Conservation (phyloP, 176 grass and related monocot species). For the Musa beccarii region DNA sequence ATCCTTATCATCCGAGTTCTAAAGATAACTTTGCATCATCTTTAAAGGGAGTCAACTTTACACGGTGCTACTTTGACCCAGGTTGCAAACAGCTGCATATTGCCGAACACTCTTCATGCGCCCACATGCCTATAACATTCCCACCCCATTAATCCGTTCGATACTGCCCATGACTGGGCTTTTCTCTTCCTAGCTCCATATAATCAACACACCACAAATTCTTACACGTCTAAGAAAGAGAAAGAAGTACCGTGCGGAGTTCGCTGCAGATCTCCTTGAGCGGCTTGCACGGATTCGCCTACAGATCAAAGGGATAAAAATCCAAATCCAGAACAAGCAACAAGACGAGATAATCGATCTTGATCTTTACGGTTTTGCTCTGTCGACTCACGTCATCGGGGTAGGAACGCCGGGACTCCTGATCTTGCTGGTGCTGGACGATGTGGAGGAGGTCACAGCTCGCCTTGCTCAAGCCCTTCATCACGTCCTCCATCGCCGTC, state of each 20-base stretch:
- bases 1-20: too few relatives aligned
- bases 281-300: slow-evolving; percentile 64
- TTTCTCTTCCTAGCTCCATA: not conserved
- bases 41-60: too few relatives aligned
- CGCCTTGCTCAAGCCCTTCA: slow-evolving; percentile 40
- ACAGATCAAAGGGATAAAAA: not conserved
- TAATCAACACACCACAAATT: not conserved
- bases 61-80: too few relatives aligned
- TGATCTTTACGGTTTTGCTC: not conserved
- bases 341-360: not conserved
- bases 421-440: slow-evolving; percentile 53
- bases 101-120: not conserved
- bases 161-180: not conserved
- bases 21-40: too few relatives aligned
- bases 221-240: not conserved
- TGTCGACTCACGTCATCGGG: slow-evolving; percentile 38
- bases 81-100: not conserved
- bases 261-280: slow-evolving; percentile 67
- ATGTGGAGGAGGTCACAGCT: slow-evolving; percentile 33
- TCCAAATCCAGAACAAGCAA: not conserved
- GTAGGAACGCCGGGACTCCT: slow-evolving; percentile 57
- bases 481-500: slow-evolving; percentile 46
- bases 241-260: slow-evolving; percentile 34
- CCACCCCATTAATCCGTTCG: not conserved
- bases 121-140: not conserved